Evolutionary conservation across 1,284 basidiomycete genomes (phyloP), one percentile per base, ranked within the genome.

Genomic region (Cutaneotrichosporon sp.): DNA sequence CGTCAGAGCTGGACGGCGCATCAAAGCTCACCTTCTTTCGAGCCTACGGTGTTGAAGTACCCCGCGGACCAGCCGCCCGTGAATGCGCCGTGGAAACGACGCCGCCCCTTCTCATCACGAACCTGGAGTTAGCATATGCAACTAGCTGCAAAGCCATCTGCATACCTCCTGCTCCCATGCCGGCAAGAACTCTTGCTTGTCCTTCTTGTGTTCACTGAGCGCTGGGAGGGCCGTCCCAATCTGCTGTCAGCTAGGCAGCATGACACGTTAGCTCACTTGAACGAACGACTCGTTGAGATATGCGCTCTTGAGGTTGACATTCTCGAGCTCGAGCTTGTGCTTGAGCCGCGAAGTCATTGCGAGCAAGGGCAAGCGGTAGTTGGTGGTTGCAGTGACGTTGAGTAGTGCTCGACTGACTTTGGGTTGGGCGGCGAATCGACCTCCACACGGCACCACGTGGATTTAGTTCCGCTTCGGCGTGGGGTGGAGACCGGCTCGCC

Each of bases 21-120:
- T 62, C n/a, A 4, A 29, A 29, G 29, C 38, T 42, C 38, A 88
- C 92, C 92, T 85, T 98, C 94, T 78, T 95, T 93, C 4, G 91
- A 93, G 0, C 95, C 95, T 22, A 97, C 95, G 0, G 89, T 87
- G 78, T 99, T 99, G 82, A 90, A 98, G 81, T 98, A 98, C 0
- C 95, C 95, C 11, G 95, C 97, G 42, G 91, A 94, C 83, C 92
- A 99, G 9, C 95, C 97, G 29, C 95, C 97, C 0, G 95, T 98
- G 81, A 99, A 99, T 4, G 95, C 97, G 16, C 97, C 95, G 75
- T 99, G 95, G 47, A 99, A 83, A 58, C 95, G 83, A 65, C 92
- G 82, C 54, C 95, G 83, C 7, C 97, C 97, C 76, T 97, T 88
- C 79, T 97, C 95, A 82, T 99, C 95, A 66, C 89, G 84, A 2